These are phyloP conservation scores for Plenodomus biglobosus DNA, from an alignment of 2,329 filamentous ascomycete species.

Conservation along the genomic window DNA sequence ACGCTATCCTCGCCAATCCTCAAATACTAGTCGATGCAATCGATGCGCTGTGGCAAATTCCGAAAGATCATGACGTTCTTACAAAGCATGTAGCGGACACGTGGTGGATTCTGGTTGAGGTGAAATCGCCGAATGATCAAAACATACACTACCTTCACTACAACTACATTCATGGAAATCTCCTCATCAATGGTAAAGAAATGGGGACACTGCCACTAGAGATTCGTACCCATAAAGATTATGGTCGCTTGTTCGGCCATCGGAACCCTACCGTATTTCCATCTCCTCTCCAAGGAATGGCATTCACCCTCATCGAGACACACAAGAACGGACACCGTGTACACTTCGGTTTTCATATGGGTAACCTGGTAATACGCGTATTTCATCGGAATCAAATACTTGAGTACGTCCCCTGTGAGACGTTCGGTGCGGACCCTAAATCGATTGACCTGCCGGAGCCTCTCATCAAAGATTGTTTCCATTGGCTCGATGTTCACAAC, in stretches of 20 bases:
- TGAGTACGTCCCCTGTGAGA: slow-evolving; percentile 39
- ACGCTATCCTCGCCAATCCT: slow-evolving; percentile 37
- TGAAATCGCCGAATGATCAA: slow-evolving; percentile 28
- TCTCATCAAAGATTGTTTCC: slow-evolving; percentile 57
- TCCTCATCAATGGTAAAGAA: slow-evolving; percentile 54
- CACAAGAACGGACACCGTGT: slow-evolving; percentile 48
- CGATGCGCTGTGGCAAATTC: slow-evolving; percentile 48
- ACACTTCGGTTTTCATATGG: slow-evolving; percentile 56
- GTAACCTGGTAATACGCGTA: slow-evolving; percentile 50
- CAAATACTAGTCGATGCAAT: slow-evolving; percentile 43
- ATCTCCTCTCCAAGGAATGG: slow-evolving; percentile 57
- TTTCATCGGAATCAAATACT: slow-evolving; percentile 22
- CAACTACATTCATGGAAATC: slow-evolving; percentile 51
- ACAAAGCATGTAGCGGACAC: slow-evolving; percentile 16
- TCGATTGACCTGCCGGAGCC: slow-evolving; percentile 54
- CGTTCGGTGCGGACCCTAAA: slow-evolving; percentile 23
- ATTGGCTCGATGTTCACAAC: slow-evolving; percentile 60
- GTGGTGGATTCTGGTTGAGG: slow-evolving; percentile 40
- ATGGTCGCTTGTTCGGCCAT: slow-evolving; percentile 58
- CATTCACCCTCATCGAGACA: slow-evolving; percentile 42
- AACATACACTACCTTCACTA: slow-evolving; percentile 41
- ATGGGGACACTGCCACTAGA: slow-evolving; percentile 57
- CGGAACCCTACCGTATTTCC: slow-evolving; percentile 56
- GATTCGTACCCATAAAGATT: slow-evolving; percentile 48
- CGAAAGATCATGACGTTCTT: slow-evolving; percentile 14